Percentiles rank a stretch among this genome's conserved stretches.
phyloP scores from a whole-genome alignment of 192 early-diverging fungal species.

The Phycomyces nitens region DNA sequence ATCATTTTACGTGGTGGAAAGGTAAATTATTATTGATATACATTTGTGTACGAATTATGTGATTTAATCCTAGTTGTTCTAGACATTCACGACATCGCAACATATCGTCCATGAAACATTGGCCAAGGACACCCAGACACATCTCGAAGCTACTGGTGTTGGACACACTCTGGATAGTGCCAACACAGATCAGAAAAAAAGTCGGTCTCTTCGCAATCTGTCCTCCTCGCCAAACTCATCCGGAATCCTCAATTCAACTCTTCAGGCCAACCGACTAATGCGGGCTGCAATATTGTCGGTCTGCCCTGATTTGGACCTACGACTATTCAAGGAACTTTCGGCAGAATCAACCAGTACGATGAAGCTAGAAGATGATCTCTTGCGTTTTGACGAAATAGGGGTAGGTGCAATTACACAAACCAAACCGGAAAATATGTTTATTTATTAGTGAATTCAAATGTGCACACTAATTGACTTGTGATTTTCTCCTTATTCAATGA shows the following conservation, averaged over 20 bases:
- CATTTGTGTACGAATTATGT: no score
- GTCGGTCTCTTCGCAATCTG: neutral
- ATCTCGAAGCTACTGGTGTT: neutral
- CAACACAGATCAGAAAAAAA: neutral
- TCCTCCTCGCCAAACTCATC: neutral
- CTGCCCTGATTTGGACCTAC: constrained; percentile 12
- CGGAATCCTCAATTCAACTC: neutral
- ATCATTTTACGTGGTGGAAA: constrained; percentile 11
- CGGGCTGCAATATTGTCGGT: constrained; percentile 8
- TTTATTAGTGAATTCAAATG: neutral
- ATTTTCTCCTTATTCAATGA: no score
- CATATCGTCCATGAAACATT: neutral
- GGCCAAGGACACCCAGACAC: neutral
- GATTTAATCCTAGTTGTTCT: no score
- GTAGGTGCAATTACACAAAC: constrained; percentile 1
- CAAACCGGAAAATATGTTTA: neutral
- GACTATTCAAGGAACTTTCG: constrained; percentile 12
- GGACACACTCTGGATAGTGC: neutral
- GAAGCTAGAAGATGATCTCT: constrained; percentile 8
- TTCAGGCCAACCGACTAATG: neutral
- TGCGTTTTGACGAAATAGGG: constrained; percentile 16
- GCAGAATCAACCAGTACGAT: constrained; percentile 6
- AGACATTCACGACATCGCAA: neutral
- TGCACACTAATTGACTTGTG: no score
- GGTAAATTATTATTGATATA: no score